Evolutionary conservation across 2,329 filamentous ascomycete genomes (phyloP), one percentile per base, ranked within the genome.

Genomic region (Aspergillus uvarum): DNA sequence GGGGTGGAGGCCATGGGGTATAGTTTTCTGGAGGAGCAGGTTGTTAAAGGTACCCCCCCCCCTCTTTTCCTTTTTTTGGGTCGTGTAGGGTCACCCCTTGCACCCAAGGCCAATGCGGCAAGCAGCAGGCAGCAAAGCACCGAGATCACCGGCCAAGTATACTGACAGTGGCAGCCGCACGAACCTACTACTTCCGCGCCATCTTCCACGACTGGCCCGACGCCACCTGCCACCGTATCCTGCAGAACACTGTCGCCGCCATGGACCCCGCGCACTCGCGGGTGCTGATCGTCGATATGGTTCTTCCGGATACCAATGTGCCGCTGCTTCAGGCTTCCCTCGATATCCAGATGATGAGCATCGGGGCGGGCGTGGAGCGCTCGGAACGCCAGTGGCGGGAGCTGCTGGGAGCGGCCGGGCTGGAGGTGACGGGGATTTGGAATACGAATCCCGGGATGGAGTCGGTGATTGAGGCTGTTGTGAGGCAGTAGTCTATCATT

Each of bases 181-280:
- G 67, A 22, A 63, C 62, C 2, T 77, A 77, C 64, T 76, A 74
- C 59, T 73, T 77, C 58, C 71, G 74, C 12, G 67, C 71, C 26
- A 74, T 77, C 49, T 74, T 75, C 60, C 74, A 77, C 48, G 72
- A 77, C 63, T 77, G 74, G 75, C 67, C 72, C 0, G 74, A 77
- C 54, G 55, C 69, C 5, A 64, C 71, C 29, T 74, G 71, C 54
- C 67, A 66, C n/a, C 59, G 64, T 47, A 76, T 77, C 29, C 56
- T 77, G 22, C 54, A 53, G 8, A 72, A 73, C 44, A 75, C 73
- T 1, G 56, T 72, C 12, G 61, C 67, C 5, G 72, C 73, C 11
- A 74, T 77, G 70, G 67, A 65, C 2, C 62, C 65, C 0, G 63
- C 63, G 6, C 67, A 71, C 47, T 76, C 74, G 11, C 65, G 69